phyloP scores from a whole-genome alignment of 2,329 filamentous ascomycete species.

The Huntiella decipiens region DNA sequence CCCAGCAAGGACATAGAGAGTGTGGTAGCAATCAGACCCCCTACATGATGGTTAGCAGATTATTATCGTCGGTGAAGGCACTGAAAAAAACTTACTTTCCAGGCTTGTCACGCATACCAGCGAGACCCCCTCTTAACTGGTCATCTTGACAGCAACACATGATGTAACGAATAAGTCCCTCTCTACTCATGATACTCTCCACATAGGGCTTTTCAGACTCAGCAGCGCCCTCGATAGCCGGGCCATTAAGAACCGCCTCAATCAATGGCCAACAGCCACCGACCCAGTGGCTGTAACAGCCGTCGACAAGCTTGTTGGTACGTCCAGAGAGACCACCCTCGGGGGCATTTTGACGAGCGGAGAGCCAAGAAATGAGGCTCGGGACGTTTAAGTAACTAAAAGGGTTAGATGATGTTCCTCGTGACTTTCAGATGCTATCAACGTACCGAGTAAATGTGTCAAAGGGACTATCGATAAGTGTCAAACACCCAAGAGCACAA shows the following conservation, averaged over 20 bases:
- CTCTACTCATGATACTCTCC: conserved; percentile 53
- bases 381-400: conserved; percentile 56
- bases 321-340: conserved; percentile 87
- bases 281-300: conserved; percentile 96
- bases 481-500: conserved; percentile 75
- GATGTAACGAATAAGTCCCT: conserved; percentile 77
- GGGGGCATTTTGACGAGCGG: conserved; percentile 70
- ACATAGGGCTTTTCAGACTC: conserved; percentile 15
- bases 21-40: conserved; percentile 73
- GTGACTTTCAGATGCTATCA: not conserved
- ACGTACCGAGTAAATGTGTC: conserved; percentile 52
- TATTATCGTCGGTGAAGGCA: not conserved
- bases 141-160: conserved; percentile 70
- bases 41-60: conserved; percentile 22
- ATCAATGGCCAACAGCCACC: conserved; percentile 86
- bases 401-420: not conserved
- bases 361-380: conserved; percentile 69
- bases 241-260: conserved; percentile 53
- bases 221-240: conserved; percentile 12
- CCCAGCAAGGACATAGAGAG: conserved; percentile 76
- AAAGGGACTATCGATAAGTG: conserved; percentile 65
- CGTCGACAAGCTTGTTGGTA: conserved; percentile 94
- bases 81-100: conserved; percentile 44
- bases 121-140: conserved; percentile 29
- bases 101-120: conserved; percentile 85